Percentiles rank a stretch among this genome's conserved stretches.
Conservation (phyloP, 495 filamentous ascomycete genomes). For the Penicillium bialowiezense region DNA sequence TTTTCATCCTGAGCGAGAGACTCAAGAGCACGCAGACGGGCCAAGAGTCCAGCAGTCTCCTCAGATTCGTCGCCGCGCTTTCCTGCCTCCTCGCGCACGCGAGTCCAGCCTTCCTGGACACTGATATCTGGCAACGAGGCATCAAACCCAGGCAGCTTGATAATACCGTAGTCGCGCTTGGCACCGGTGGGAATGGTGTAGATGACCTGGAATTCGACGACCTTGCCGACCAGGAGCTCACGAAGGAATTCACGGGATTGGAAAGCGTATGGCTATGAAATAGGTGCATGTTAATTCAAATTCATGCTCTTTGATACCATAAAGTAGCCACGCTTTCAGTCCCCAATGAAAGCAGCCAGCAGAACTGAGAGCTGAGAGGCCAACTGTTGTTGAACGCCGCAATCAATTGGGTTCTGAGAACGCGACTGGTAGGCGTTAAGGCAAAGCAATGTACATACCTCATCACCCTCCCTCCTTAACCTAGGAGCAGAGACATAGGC, state of each 20-base stretch:
- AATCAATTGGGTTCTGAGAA: background rate
- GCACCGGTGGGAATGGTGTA: constrained; percentile 78
- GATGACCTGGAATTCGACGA: constrained; percentile 75
- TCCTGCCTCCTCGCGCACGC: constrained; percentile 88
- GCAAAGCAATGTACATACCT: constrained; percentile 50
- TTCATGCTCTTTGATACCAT: background rate
- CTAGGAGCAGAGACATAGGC: constrained; percentile 89
- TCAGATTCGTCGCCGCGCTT: constrained; percentile 78
- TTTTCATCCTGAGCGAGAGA: constrained; percentile 70
- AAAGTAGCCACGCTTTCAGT: background rate
- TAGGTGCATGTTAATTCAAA: constrained; percentile 1
- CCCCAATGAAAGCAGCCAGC: background rate
- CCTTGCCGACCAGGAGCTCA: constrained; percentile 78
- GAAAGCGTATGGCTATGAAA: constrained; percentile 69
- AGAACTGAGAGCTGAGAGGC: background rate
- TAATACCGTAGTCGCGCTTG: constrained; percentile 82
- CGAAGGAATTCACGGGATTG: constrained; percentile 91
- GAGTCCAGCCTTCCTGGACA: constrained; percentile 84
- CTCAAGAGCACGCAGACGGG: constrained; percentile 75
- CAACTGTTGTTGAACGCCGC: background rate
- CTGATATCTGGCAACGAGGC: constrained; percentile 73
- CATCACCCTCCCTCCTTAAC: constrained; percentile 83
- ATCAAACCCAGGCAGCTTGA: constrained; percentile 66
- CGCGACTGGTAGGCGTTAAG: constrained; percentile 1
- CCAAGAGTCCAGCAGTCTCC: constrained; percentile 64